Base-by-base conservation (phyloP, 2,329 filamentous ascomycete genomes). In the Aspergillus ibericus region DNA sequence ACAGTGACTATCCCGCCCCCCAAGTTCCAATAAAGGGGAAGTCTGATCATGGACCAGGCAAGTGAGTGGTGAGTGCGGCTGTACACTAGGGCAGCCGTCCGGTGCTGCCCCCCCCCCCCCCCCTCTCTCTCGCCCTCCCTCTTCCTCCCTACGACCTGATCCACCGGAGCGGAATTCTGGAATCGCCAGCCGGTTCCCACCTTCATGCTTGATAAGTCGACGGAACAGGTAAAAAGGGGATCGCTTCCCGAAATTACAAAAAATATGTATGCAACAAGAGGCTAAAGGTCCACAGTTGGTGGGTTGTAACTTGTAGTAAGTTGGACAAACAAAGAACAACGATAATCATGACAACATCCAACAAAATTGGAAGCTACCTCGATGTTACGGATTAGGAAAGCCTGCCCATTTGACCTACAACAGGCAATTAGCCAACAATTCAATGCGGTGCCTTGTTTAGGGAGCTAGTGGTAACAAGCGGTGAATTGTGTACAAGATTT, bases 1-100 rank as follows among this genome's bases (percentile, higher is more conserved):
- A 57, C 40, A 56, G 36, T 34, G 50, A 53, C 50, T 63, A 54
- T 64, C 59, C 63, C 66, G 65, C 63, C 62, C 63, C 32, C 18
- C 42, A 38, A 40, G 44, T 55, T 34, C 27, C 53, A 50, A 55
- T 29, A 32, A 56, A 57, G 42, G 58, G 55, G 49, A 53, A 53
- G 42, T 27, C 48, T 48, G 18, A 53, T 40, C 34, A 38, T 38
- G 34, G 32, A 25, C 22, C 3, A 25, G 22, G 7, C 18, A 38
- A 48, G 13, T 27, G 25, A 32, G 7, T 27, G 29, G 29, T 20
- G 22, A 42, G 22, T 15, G 22, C 22, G 42, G 42, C 42, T 27
- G 42, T 29, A 44, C 38, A 44, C 34, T 42, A 42, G 38, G 38
- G 10, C 22, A 34, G 29, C 51, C 29, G 22, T 16, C 16, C n/a